Evolutionary conservation across 1,139 yeast genomes (phyloP).

Genomic region (Suhomyces yuchorum): DNA sequence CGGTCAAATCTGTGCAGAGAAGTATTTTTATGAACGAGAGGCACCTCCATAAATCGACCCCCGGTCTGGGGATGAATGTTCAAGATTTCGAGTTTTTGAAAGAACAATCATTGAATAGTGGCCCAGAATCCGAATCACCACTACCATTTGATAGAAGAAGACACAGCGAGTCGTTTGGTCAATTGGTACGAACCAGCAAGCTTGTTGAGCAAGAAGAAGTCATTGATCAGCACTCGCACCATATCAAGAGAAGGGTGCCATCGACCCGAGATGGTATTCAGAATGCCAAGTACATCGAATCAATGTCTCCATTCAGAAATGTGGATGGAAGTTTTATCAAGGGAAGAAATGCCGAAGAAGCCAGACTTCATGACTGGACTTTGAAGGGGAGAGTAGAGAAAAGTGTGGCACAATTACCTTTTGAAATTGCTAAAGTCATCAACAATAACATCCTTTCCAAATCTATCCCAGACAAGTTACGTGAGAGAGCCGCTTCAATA

Average conservation of each 20-base stretch:
- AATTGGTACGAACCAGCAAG: conserved; percentile 46
- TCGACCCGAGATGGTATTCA: conserved; percentile 10
- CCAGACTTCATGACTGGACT: conserved; percentile 54
- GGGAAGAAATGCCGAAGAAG: conserved; percentile 51
- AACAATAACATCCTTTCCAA: conserved; percentile 58
- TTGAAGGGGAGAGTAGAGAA: conserved; percentile 51
- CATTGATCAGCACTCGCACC: conserved; percentile 10
- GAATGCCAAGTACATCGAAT: conserved; percentile 10
- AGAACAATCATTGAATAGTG: neutral
- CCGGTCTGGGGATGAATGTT: conserved; percentile 7
- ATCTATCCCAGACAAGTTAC: conserved; percentile 56
- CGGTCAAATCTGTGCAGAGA: neutral
- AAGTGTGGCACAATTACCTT: conserved; percentile 50
- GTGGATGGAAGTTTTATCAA: conserved; percentile 42
- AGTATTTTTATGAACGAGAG: neutral
- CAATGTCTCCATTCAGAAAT: conserved; percentile 40
- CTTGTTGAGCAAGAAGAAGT: conserved; percentile 22
- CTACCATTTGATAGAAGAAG: conserved; percentile 35
- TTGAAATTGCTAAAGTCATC: conserved; percentile 54
- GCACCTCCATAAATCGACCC: neutral
- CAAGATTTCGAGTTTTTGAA: conserved; percentile 16
- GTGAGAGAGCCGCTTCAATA: conserved; percentile 56
- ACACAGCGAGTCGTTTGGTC: conserved; percentile 46
- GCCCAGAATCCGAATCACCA: conserved; percentile 5
- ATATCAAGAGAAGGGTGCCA: conserved; percentile 3